Base-by-base conservation (phyloP, 2,329 filamentous ascomycete species). In the Penicillium decumbens region DNA sequence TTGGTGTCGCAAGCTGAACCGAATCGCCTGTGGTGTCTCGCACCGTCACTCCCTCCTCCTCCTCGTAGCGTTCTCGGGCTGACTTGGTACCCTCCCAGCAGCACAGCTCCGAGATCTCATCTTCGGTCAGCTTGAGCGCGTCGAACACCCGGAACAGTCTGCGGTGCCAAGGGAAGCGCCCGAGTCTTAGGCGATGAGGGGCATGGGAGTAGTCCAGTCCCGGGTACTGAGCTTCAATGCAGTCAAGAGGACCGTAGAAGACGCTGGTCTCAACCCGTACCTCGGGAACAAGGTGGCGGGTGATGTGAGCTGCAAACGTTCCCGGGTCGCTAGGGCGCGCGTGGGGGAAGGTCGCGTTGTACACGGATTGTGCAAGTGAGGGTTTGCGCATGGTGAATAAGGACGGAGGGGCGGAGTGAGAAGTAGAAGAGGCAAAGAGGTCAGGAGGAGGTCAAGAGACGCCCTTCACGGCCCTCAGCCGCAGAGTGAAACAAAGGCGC, bases 221-320 rank as follows among this genome's bases (percentile, higher is more conserved):
- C 0, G 82, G 82, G 60, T 85, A 85, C 51, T 82, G 80, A 43
- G 82, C 81, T 72, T 85, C 82, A 53, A 83, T 75, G 60, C 77
- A 81, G 71, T 84, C 81, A 40, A 84, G 73, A 35, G 78, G 76
- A 59, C 82, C 82, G 68, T 84, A 85, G 71, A 84, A 85, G 43
- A 75, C 78, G 47, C 77, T 76, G 1, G 81, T 83, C 66, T 85
- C 82, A 56, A 81, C 74, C 51, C 82, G 80, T 45, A 85, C 81
- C 72, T 85, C 82, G 30, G 80, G 80, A 20, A 85, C 80, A 37
- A 85, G 75, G 62, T 84, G 78, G 42, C 80, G 77, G 53, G 77
- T 77, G 53, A 85, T 77, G 60, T 84, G 80, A 15, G 76, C 76
- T 18, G 77, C 74, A 66, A 84, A 84, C 44, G 77, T 78, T 9